Percentiles rank a stretch among this genome's conserved stretches.
Evolutionary conservation across 352 stramenopile genomes (phyloP).

Genomic region (Phytopythium mirpurense): DNA sequence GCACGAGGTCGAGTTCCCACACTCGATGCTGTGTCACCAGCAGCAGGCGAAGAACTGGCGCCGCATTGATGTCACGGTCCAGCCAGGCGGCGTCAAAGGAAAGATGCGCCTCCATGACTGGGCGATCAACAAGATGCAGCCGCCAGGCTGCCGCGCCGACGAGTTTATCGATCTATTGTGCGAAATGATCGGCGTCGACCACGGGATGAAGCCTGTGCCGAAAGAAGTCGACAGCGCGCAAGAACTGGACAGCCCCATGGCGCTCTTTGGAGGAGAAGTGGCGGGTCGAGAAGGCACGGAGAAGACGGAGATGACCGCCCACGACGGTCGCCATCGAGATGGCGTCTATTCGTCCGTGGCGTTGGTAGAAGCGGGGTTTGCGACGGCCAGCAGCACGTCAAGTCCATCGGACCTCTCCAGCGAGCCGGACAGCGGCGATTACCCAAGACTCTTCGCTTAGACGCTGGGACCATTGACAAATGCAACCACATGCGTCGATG

Average conservation of each 20-base stretch:
- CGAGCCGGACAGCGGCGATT: constrained; percentile 2
- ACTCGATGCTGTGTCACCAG: constrained; percentile 50
- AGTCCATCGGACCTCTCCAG: constrained; percentile 1
- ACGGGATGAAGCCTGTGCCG: constrained; percentile 30
- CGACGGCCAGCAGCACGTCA: constrained; percentile 1
- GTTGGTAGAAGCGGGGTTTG: neutral
- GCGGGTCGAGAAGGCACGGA: neutral
- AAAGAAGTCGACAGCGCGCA: neutral
- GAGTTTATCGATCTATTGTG: constrained; percentile 77
- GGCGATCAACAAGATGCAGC: constrained; percentile 75
- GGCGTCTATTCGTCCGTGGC: neutral
- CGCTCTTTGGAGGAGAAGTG: neutral
- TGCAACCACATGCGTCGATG: no score
- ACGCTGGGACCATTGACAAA: no score
- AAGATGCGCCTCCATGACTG: constrained; percentile 78
- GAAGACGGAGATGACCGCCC: neutral
- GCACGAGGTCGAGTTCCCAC: constrained; percentile 71
- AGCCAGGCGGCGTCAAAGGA: constrained; percentile 55
- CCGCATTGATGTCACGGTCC: constrained; percentile 61
- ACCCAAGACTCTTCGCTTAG: neutral
- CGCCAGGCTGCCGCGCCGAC: constrained; percentile 43
- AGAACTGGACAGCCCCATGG: neutral
- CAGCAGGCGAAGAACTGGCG: constrained; percentile 51
- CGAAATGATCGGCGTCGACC: constrained; percentile 58
- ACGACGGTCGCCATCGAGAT: neutral